Base-by-base conservation (phyloP, 371 early-diverging fungal species). In the Fennellomyces sp. region DNA sequence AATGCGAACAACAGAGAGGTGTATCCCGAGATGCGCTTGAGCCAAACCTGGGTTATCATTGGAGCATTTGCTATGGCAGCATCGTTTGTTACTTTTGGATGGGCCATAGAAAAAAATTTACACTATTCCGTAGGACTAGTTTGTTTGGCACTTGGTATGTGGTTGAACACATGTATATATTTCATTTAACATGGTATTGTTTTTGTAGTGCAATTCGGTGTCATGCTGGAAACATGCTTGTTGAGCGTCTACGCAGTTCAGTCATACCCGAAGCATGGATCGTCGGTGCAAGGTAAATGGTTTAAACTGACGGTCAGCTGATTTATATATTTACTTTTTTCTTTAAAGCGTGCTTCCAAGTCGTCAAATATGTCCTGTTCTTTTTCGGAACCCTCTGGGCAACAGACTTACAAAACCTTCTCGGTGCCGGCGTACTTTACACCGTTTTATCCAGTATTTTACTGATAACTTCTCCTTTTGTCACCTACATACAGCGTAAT, bases 81-180 rank as follows among this genome's bases (percentile, higher is more conserved):
- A 8, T 27, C 66, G 7, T 70, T 67, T 13, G 30, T 63, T 21
- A 69, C 63, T 8, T 79, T 70, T 60, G 80, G 80, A 0, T 79
- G 80, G 80, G 69, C 70, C 49, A 12, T 76, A 12, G 52, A 76
- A 52, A 56, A 68, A 31, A 56, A 79, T 36, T 68, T 73, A 5
- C 74, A 73, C 60, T 75, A 60, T 57, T 76, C 72, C 4, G 66
- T 63, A 48, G 72, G 74, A 7, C 64, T 79, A 21, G 72, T 72
- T 8, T 45, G 45, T 45, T 25, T 23, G 23, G 45, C 10, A 21
- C n/a, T 45, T 45, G 21, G 45, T 45, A 45, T n/a, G n/a, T n/a
- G n/a, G n/a, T n/a, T n/a, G n/a, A n/a, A n/a, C n/a, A n/a, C n/a
- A n/a, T n/a, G n/a, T n/a, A n/a, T n/a, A n/a, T n/a, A n/a, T n/a